A percentile compares a stretch with the other conserved stretches of the same genome.
Conservation (phyloP, 106 monocot genomes). For the Phalaenopsis aphrodite region DNA sequence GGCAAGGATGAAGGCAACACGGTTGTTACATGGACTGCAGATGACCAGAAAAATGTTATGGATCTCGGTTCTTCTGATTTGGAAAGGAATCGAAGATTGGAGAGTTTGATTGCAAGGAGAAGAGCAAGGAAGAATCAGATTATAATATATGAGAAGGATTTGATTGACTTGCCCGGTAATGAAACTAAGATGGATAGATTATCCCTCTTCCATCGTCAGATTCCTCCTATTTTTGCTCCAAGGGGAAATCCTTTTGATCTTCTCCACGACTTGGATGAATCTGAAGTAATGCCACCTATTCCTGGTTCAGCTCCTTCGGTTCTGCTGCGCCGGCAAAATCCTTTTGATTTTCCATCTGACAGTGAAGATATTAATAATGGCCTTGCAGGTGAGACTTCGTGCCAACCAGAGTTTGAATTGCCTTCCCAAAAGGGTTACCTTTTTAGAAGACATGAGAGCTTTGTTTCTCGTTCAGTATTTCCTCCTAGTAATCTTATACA, state of each 20-base stretch:
- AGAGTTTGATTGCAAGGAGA: slow-evolving; percentile 45
- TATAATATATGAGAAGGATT: slow-evolving; percentile 31
- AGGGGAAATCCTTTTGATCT: slow-evolving; percentile 54
- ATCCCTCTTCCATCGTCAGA: slow-evolving; percentile 19
- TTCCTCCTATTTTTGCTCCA: slow-evolving; percentile 32
- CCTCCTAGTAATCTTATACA: not conserved
- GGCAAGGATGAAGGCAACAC: slow-evolving; percentile 19
- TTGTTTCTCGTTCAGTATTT: slow-evolving; percentile 1
- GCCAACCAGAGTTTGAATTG: not conserved
- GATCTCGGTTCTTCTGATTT: slow-evolving; percentile 41
- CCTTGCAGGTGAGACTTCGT: not conserved
- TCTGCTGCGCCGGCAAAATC: slow-evolving; percentile 31
- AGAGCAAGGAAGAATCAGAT: slow-evolving; percentile 34
- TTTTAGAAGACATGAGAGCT: slow-evolving; percentile 4
- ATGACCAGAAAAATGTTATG: slow-evolving; percentile 58
- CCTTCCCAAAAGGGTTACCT: not conserved
- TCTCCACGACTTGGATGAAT: slow-evolving; percentile 23
- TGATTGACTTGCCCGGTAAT: slow-evolving; percentile 34
- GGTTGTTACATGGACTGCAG: slow-evolving; percentile 51
- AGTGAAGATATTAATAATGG: not conserved
- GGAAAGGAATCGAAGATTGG: slow-evolving; percentile 50
- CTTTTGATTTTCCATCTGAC: slow-evolving; percentile 29
- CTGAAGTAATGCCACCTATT: slow-evolving; percentile 13
- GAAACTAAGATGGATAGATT: slow-evolving; percentile 14
- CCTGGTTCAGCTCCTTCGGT: slow-evolving; percentile 56